These are phyloP conservation scores for Trichoderma simmonsii DNA, from an alignment of 2,329 filamentous ascomycete genomes.

Conservation along the genomic window DNA sequence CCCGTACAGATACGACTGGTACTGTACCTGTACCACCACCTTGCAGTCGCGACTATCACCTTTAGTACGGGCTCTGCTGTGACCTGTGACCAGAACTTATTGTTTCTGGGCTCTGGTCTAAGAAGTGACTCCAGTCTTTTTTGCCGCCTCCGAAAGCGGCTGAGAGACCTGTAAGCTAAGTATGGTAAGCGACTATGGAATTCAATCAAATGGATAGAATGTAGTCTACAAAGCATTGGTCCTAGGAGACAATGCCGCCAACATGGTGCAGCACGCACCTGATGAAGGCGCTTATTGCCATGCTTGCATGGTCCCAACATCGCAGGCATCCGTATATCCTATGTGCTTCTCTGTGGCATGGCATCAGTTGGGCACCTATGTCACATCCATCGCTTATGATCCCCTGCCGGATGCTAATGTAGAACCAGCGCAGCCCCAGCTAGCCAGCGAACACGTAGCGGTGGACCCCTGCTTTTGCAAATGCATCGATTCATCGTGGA, in stretches of 20 bases:
- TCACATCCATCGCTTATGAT: neutral
- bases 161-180: neutral
- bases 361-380: neutral
- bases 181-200: neutral
- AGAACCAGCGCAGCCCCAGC: neutral
- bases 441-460: neutral
- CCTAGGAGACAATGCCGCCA: neutral
- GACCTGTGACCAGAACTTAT: neutral
- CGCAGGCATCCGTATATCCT: neutral
- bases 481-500: neutral
- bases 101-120: neutral
- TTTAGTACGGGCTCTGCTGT: neutral
- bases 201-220: neutral
- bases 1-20: neutral
- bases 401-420: neutral
- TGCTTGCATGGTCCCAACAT: neutral
- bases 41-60: neutral
- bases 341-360: neutral
- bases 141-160: neutral
- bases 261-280: neutral
- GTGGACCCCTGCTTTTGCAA: neutral
- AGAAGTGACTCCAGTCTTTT: neutral
- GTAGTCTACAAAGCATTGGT: neutral
- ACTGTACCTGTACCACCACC: neutral
- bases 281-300: neutral